These are phyloP conservation scores for Bothriochloa decipiens DNA, from an alignment of 176 grass and related monocot genomes.

Conservation along the genomic window DNA sequence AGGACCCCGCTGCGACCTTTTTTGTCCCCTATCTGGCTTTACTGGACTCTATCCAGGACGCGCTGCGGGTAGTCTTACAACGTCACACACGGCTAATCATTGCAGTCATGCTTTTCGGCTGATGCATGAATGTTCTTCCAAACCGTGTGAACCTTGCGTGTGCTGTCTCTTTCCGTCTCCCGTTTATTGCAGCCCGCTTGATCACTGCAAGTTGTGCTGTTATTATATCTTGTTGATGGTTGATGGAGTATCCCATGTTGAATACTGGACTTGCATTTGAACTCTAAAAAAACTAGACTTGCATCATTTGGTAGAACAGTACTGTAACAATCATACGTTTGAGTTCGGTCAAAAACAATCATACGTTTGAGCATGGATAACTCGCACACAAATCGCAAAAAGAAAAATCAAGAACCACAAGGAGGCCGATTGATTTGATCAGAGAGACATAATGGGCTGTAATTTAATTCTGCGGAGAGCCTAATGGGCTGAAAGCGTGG, in stretches of 20 bases:
- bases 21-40: too few species aligned
- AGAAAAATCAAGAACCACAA: background rate
- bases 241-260: background rate
- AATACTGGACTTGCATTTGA: background rate
- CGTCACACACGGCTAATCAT: too few species aligned
- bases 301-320: background rate
- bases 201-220: background rate
- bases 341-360: background rate
- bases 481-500: background rate
- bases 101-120: background rate
- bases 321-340: background rate
- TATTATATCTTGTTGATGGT: background rate
- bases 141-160: background rate
- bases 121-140: background rate
- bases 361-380: background rate
- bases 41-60: too few species aligned
- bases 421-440: too few species aligned
- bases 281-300: background rate
- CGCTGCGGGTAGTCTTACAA: too few species aligned
- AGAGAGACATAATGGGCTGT: background rate
- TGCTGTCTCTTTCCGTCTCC: background rate
- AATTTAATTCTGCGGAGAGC: background rate
- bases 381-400: background rate
- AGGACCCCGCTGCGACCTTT: too few species aligned
- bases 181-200: background rate